Conservation (phyloP, 2,329 filamentous ascomycete genomes). For the Arthrocladium fulminans region DNA sequence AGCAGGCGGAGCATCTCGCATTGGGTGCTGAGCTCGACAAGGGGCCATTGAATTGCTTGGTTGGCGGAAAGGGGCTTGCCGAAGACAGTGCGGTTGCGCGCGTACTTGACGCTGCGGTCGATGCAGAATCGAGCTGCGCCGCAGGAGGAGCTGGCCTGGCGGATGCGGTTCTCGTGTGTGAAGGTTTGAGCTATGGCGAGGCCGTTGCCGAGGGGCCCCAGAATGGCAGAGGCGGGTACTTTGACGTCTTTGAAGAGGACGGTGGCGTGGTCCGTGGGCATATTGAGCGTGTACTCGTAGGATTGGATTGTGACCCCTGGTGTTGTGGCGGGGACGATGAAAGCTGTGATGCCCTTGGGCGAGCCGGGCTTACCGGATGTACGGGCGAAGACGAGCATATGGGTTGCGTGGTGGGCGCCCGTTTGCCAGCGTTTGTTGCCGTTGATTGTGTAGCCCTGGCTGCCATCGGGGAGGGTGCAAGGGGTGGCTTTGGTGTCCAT, state of each 20-base stretch:
- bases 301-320: constrained; percentile 47
- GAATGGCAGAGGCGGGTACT: constrained; percentile 44
- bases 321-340: constrained; percentile 47
- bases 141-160: constrained; percentile 54
- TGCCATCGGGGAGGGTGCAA: constrained; percentile 32
- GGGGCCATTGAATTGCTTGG: constrained; percentile 55
- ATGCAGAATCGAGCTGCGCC: constrained; percentile 54
- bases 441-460: constrained; percentile 45
- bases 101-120: constrained; percentile 48
- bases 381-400: constrained; percentile 54
- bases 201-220: constrained; percentile 46
- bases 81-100: constrained; percentile 46
- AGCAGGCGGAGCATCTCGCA: constrained; percentile 53
- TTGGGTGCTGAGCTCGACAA: constrained; percentile 55
- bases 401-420: constrained; percentile 53
- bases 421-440: constrained; percentile 59
- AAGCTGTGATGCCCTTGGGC: constrained; percentile 51
- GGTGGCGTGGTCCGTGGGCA: constrained; percentile 58
- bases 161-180: constrained; percentile 56
- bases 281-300: constrained; percentile 59
- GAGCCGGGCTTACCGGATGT: constrained; percentile 47
- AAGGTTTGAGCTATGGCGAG: constrained; percentile 56
- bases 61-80: constrained; percentile 50
- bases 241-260: constrained; percentile 49
- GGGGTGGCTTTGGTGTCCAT: constrained; percentile 48